These are phyloP conservation scores for Furculomyces boomerangus DNA, from an alignment of 371 early-diverging fungal species.

Conservation along the genomic window DNA sequence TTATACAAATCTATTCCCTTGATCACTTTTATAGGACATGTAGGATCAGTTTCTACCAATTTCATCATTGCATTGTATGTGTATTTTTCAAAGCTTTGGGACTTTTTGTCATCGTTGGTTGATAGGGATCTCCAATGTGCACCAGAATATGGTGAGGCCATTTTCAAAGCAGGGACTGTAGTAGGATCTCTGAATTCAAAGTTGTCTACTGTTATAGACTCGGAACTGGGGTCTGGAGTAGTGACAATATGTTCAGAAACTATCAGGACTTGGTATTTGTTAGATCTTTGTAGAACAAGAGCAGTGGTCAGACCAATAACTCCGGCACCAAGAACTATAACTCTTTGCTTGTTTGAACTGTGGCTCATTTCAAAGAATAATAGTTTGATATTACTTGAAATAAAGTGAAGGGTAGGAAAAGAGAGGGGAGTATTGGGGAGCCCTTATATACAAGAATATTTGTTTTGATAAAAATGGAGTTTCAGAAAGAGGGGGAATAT, in stretches of 20 bases:
- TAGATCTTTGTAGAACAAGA: slow-evolving; percentile 10
- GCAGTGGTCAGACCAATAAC: slow-evolving; percentile 35
- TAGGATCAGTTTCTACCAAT: slow-evolving; percentile 5
- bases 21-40: slow-evolving; percentile 15
- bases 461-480: too few species aligned
- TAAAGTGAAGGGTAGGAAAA: too few species aligned
- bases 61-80: slow-evolving; percentile 9
- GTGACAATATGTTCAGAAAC: slow-evolving; percentile 10
- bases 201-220: not conserved
- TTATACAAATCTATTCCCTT: slow-evolving; percentile 22
- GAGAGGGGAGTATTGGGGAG: too few species aligned
- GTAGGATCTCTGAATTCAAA: not conserved
- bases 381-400: too few species aligned
- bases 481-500: too few species aligned
- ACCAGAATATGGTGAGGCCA: slow-evolving; percentile 35
- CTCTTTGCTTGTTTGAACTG: not conserved
- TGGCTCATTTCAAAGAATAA: too few species aligned
- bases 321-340: slow-evolving; percentile 36
- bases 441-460: too few species aligned
- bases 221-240: not conserved
- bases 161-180: not conserved
- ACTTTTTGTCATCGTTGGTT: slow-evolving; percentile 11
- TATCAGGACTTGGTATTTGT: slow-evolving; percentile 11
- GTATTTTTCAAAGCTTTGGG: too few species aligned
- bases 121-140: slow-evolving; percentile 43